Evolutionary conservation across 2,329 filamentous ascomycete species (phyloP), one percentile per base, ranked within the genome.

Genomic region (Lachnellula subtilissima): DNA sequence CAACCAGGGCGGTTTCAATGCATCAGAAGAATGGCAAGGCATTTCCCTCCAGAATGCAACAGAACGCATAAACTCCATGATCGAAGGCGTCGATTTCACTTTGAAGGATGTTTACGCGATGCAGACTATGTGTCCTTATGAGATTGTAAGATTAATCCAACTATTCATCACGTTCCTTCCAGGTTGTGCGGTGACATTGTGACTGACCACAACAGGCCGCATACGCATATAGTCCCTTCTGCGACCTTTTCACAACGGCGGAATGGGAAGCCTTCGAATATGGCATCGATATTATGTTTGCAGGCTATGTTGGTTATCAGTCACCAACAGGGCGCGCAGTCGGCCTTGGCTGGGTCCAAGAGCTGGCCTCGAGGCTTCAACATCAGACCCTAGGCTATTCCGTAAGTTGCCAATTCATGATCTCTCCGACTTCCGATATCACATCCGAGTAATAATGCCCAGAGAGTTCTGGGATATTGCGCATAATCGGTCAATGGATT

Each of bases 191-290:
- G 17, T 17, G 37, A 23, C 17, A 48, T n/a, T n/a, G 32, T 19
- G 22, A 17, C 61, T 62, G 50, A 64, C 56, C 37, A 47, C n/a
- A 42, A 23, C 22, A 75, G 72, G 80, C 89, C n/a, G 84, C 86
- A 1, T 85, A 87, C 57, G 88, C 88, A 22, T 91, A 84, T 73
- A 89, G 85, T 62, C 78, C 77, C 9, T 92, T 89, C 74, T 92
- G 88, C 67, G 75, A 83, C 23, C 77, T 92, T 4, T 92, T 91
- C 68, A 90, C 83, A 0, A 89, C 86, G 62, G 76, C 85, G 19
- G 88, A 92, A 67, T 92, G 87, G 87, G 72, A 82, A 50, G 82
- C 78, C 40, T 91, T 87, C 66, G 84, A 85, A 55, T 92, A 92
- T 71, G 80, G 81, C 3, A 76, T 87, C 54, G 88, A 91, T 61